Base-by-base conservation (phyloP, 2,329 filamentous ascomycete genomes). In the Ophiocordyceps sinensis region DNA sequence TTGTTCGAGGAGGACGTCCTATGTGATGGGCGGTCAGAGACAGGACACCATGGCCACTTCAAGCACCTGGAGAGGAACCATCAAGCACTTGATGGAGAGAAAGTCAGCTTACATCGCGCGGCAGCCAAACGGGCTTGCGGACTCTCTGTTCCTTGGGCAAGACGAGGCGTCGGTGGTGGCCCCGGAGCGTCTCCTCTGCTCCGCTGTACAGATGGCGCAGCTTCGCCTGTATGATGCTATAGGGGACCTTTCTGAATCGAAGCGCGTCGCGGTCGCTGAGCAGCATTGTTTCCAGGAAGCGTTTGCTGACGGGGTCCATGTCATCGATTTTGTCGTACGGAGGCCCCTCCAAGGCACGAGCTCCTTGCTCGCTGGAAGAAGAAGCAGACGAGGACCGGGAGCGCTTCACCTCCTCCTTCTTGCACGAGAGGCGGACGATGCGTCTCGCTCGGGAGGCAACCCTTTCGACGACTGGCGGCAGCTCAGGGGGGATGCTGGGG, bases 1-100 rank as follows among this genome's bases (percentile, higher is more conserved):
- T 40, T 57, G 56, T 39, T 55, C 59, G 1, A 75, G 57, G 2
- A 75, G 58, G 3, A 55, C 49, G 41, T 70, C 54, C 70, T 74
- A 43, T 2, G 42, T 2, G 3, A 5, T 28, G 17, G 6, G 2
- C 11, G 34, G 23, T 26, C 6, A 26, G 23, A 26, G 6, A 26
- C 9, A 5, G 9, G 23, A 26, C 3, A 2, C 5, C 23, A 26
- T 26, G 23, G 9, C 9, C 6, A 32, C 4, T 13, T 5, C 17
- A 3, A 35, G 32, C 15, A n/a, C n/a, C n/a, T n/a, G n/a, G n/a
- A n/a, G n/a, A n/a, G n/a, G n/a, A n/a, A n/a, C n/a, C n/a, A n/a
- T n/a, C n/a, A n/a, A n/a, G n/a, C n/a, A n/a, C 17, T 26, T 8
- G 14, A 13, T 9, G 26, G 35, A 28, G 10, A 17, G n/a, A 7